Base-by-base conservation (phyloP, 441 rosid species). In the Hura crepitans region DNA sequence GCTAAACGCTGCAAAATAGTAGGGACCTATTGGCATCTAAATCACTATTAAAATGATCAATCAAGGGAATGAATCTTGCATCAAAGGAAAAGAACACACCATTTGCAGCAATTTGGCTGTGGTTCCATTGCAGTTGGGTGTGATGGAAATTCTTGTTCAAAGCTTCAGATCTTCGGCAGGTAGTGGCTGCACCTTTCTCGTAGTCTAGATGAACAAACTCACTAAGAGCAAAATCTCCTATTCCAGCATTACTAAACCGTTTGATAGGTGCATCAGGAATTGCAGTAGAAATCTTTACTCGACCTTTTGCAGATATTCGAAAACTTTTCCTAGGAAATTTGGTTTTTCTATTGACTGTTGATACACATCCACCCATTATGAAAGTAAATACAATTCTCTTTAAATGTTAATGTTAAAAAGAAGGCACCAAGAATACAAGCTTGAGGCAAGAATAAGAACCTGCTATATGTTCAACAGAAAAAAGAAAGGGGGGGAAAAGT, bases 101-200 rank as follows among this genome's bases (percentile, higher is more conserved):
- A 67, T 81, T 85, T 75, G 77, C 84, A 81, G 88, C 92, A 63
- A 84, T 81, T 75, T 88, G 97, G 75, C 92, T 83, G 67, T 85
- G 88, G 83, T 91, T 91, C 97, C 97, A 88, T 75, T 91, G 97
- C 58, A 91, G 77, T 78, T 93, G 96, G 50, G 93, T 88, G 45
- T 80, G 70, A 75, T 88, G 97, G 75, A 85, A 86, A 33, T 75
- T 77, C 86, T 76, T 79, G 55, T 84, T 89, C 23, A 93, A 75
- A 77, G 86, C 77, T 67, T 88, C 96, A 57, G 91, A 85, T 82
- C 86, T 80, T 76, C 82, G 83, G 83, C 91, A 82, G 68, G 86
- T 80, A 69, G 86, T 76, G 31, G 92, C 81, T 11, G 86, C 82
- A 22, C 83, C 85, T 50, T 83, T 88, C 59, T 85, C 90, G 14